These are phyloP conservation scores for Coemansia sp. DNA, from an alignment of 192 early-diverging fungal genomes.

Conservation along the genomic window DNA sequence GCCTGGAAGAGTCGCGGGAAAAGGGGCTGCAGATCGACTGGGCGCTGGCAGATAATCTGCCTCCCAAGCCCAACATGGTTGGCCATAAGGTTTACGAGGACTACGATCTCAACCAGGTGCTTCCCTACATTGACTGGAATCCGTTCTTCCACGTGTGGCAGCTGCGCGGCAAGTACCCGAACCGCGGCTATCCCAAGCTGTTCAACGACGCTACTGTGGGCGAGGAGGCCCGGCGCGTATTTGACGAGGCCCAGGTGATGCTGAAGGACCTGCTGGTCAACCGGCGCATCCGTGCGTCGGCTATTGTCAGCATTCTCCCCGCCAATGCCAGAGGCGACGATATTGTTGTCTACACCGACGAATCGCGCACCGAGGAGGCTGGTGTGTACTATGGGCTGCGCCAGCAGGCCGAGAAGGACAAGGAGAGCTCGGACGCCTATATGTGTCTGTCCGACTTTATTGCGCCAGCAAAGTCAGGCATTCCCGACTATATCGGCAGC, in stretches of 20 bases:
- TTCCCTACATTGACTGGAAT: constrained; percentile 95
- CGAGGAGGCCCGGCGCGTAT: constrained; percentile 84
- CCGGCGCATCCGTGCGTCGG: constrained; percentile 69
- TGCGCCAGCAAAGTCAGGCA: constrained; percentile 70
- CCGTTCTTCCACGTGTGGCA: constrained; percentile 99
- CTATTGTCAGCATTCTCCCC: constrained; percentile 84
- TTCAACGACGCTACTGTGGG: constrained; percentile 95
- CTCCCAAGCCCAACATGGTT: constrained; percentile 77
- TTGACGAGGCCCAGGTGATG: constrained; percentile 82
- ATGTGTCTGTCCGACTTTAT: constrained; percentile 90
- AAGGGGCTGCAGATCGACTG: constrained; percentile 70
- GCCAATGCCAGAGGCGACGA: constrained; percentile 88
- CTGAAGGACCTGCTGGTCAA: constrained; percentile 74
- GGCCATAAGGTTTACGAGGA: constrained; percentile 78
- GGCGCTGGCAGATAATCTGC: constrained; percentile 56
- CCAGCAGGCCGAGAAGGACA: constrained; percentile 82
- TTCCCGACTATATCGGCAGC: constrained; percentile 85
- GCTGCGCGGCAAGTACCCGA: constrained; percentile 92
- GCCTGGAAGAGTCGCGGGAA: constrained; percentile 67
- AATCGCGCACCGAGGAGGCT: constrained; percentile 60
- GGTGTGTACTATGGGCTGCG: constrained; percentile 86
- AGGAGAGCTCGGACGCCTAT: constrained; percentile 81
- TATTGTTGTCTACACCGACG: constrained; percentile 82
- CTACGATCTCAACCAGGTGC: constrained; percentile 70
- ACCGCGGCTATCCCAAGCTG: constrained; percentile 96